A percentile compares a stretch with the other conserved stretches of the same genome.
Evolutionary conservation across 352 stramenopile genomes (phyloP).

Genomic region (Albugo laibachii): DNA sequence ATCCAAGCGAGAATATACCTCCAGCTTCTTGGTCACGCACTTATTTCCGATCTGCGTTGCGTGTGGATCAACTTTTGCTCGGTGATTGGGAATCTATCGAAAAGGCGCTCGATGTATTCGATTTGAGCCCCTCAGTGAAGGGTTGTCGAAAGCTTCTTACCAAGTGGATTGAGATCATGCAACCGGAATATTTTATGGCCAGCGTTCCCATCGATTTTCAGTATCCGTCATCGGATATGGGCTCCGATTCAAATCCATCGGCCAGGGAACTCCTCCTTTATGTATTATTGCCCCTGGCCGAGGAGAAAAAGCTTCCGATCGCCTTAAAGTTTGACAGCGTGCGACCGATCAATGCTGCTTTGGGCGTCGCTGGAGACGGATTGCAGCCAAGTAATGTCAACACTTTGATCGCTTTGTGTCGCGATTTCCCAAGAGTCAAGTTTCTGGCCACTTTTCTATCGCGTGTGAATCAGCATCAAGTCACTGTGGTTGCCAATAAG

Average conservation of each 20-base stretch:
- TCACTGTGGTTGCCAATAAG: slow-evolving; percentile 85
- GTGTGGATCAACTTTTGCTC: slow-evolving; percentile 81
- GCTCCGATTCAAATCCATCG: slow-evolving; percentile 10
- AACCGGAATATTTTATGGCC: slow-evolving; percentile 89
- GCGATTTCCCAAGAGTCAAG: slow-evolving; percentile 77
- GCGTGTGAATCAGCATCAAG: slow-evolving; percentile 87
- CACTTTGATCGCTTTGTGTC: slow-evolving; percentile 73
- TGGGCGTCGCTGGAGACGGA: slow-evolving; percentile 75
- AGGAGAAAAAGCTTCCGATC: slow-evolving; percentile 76
- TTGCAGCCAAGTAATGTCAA: slow-evolving; percentile 79
- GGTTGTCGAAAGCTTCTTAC: slow-evolving; percentile 64
- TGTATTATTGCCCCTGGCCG: slow-evolving; percentile 78
- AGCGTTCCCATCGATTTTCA: slow-evolving; percentile 83
- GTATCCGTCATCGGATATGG: slow-evolving; percentile 19
- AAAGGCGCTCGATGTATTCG: slow-evolving; percentile 25
- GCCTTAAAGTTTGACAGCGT: slow-evolving; percentile 88
- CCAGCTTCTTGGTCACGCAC: slow-evolving; percentile 28
- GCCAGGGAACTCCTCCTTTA: slow-evolving; percentile 59
- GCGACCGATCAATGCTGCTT: slow-evolving; percentile 66
- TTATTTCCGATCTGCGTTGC: slow-evolving; percentile 78
- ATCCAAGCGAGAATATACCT: slow-evolving; percentile 16
- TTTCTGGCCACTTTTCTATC: slow-evolving; percentile 91
- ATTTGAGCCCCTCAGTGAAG: slow-evolving; percentile 44
- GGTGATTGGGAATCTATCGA: slow-evolving; percentile 69
- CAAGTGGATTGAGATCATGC: slow-evolving; percentile 84